A percentile compares a stretch with the other conserved stretches of the same genome.
These are phyloP conservation scores for Turritis glabra DNA, from an alignment of 345 rosid genomes.

Conservation along the genomic window DNA sequence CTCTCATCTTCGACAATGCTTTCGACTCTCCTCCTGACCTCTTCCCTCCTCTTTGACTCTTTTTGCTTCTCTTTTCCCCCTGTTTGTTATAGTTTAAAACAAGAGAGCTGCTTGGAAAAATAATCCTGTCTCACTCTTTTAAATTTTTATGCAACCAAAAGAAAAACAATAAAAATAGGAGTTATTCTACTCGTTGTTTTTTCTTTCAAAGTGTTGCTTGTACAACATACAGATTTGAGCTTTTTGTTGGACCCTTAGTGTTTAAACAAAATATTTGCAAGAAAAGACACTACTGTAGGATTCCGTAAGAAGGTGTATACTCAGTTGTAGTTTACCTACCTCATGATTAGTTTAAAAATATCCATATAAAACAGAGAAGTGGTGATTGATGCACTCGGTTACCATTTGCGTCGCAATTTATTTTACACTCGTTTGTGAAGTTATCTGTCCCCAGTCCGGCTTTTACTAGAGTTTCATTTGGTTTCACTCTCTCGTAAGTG, in stretches of 20 bases:
- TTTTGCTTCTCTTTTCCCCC: not conserved
- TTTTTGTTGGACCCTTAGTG: not conserved
- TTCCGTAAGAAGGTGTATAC: too few relatives aligned
- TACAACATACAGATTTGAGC: slow-evolving; percentile 14
- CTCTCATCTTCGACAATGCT: slow-evolving; percentile 35
- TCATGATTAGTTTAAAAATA: not conserved
- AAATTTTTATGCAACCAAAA: not conserved
- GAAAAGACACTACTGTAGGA: not conserved
- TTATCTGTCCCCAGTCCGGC: too few relatives aligned
- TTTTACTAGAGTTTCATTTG: not conserved
- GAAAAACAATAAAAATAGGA: not conserved
- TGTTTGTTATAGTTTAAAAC: slow-evolving; percentile 10
- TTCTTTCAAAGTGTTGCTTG: slow-evolving; percentile 2
- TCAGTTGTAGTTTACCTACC: too few relatives aligned
- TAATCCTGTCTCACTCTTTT: not conserved
- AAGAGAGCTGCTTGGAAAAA: slow-evolving; percentile 23
- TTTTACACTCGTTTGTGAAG: not conserved
- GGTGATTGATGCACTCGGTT: not conserved
- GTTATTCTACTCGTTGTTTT: not conserved
- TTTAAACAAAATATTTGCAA: not conserved
- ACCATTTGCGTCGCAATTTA: not conserved
- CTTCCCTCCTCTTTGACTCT: slow-evolving; percentile 32
- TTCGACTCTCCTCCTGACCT: slow-evolving; percentile 42
- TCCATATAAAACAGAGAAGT: not conserved
- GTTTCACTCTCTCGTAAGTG: not conserved